Evolutionary conservation across 1,139 yeast genomes (phyloP), one percentile per base, ranked within the genome.

Genomic region (Debaryomyces robertsiae): DNA sequence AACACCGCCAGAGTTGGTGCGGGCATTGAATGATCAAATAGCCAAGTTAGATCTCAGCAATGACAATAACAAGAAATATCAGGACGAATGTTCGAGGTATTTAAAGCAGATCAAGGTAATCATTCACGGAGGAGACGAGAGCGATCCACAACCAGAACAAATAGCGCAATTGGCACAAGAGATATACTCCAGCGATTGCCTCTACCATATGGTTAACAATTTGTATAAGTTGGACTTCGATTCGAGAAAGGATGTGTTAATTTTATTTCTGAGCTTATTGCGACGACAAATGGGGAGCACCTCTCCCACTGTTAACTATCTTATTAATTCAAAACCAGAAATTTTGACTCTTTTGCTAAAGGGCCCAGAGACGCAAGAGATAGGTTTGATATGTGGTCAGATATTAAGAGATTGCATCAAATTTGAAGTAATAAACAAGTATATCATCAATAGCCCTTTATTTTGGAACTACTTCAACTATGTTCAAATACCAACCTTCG

Each of bases 401-500:
- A 88, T 93, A 55, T 67, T 93, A 37, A 75, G 97, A 42, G 97
- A 91, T 58, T 87, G 96, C 54, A 76, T 89, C 46, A 86, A 86
- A 54, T 82, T 83, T 58, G 97, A 90, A 60, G 75, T 72, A 30
- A 73, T 93, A 42, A 79, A 87, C 40, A 69, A 74, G 41, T 74
- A 77, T 46, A 73, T 87, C 9, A 58, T 90, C 32, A 55, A 70
- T 33, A 69, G 72, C 41, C 77, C 79, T 7, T 66, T 70, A 29
- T 75, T 91, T 49, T 93, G 98, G 98, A 79, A 80, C 46, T 84
- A 82, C 54, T 91, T 93, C 65, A 80, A 77, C 37, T 88, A 86
- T 58, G 87, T 88, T 32, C 84, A 83, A 52, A 71, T 77, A 35
- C 83, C 84, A 3, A 81, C 85, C 22, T 93, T 93, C 65, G 98